A percentile compares a stretch with the other conserved stretches of the same genome.
phyloP scores from a whole-genome alignment of 192 early-diverging fungal genomes.

The Mortierella hygrophila region DNA sequence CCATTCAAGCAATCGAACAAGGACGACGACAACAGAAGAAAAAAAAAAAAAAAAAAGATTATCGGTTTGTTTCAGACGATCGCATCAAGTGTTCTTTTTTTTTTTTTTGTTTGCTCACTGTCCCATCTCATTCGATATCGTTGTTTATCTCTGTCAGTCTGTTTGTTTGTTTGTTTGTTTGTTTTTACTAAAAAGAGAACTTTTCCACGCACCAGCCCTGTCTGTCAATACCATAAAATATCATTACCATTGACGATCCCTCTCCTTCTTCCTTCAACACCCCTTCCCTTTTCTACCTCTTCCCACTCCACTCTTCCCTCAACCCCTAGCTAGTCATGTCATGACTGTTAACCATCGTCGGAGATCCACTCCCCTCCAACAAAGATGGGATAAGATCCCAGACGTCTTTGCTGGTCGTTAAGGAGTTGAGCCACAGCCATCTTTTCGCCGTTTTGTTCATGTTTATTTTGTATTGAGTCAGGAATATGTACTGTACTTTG shows the following conservation, averaged over 20 bases:
- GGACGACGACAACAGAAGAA: background rate
- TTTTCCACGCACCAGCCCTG: constrained; percentile 4
- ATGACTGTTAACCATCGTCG: constrained; percentile 4
- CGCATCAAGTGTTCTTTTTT: background rate
- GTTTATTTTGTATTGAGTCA: background rate
- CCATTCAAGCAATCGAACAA: background rate
- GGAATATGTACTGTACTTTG: background rate
- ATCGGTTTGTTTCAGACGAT: background rate
- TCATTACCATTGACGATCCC: background rate
- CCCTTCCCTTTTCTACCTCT: background rate
- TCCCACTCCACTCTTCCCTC: background rate
- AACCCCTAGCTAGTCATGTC: background rate
- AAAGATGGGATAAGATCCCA: background rate
- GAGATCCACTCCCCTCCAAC: background rate
- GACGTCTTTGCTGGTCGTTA: background rate
- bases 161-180: background rate
- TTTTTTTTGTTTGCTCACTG: background rate
- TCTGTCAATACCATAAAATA: background rate
- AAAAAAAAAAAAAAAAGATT: constrained; percentile 15
- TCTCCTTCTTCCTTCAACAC: background rate
- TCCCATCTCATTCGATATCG: no score
- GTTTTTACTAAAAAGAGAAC: background rate
- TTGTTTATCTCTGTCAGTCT: background rate
- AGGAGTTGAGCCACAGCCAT: background rate
- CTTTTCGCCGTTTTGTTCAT: background rate